Base-by-base conservation (phyloP, 106 monocot genomes). In the Triglochin maritima region DNA sequence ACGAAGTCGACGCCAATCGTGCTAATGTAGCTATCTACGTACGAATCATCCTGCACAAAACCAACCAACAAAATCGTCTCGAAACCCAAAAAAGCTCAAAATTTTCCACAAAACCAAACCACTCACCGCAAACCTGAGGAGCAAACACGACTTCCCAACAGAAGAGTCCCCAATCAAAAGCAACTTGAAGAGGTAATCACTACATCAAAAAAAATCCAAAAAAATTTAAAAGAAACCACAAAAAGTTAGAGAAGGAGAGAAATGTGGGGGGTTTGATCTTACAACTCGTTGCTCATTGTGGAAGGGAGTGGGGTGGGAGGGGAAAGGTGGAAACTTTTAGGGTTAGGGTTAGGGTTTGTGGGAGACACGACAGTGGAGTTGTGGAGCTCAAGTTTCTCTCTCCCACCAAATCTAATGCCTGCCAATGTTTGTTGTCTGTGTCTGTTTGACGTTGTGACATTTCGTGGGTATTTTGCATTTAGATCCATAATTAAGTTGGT, bases 121-220 rank as follows among this genome's bases (percentile, higher is more conserved):
- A 3, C 84, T 84, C 54, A 88, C 88, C 3, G 90, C 81, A 69
- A 90, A 90, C 76, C 90, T 74, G 46, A 87, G 78, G 50, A 91
- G 84, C 71, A 91, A 84, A 74, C 91, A 91, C 16, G 91, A 91
- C 66, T 91, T 91, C 43, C 91, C 91, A n/a, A 87, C 87, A 47
- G 84, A 87, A 11, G 91, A 91, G 67, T 87, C 91, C 3, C 91
- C 91, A 65, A 91, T 91, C 80, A 91, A 59, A 46, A 91, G 86
- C 14, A 91, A 78, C 84, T 91, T 91, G 82, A 91, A 91, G 58
- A 91, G 87, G 73, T 87, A 91, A 82, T 91, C 90, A 65, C 90
- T 91, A 64, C 45, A 78, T 4, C 9, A 63, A 44, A 50, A 47
- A 5, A 17, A 72, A 3, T 47, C 9, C 5, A 16, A 64, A 44